Evolutionary conservation across 169 alveolate species (phyloP), one percentile per base, ranked within the genome.

Genomic region (Cyclospora cayetanensis): DNA sequence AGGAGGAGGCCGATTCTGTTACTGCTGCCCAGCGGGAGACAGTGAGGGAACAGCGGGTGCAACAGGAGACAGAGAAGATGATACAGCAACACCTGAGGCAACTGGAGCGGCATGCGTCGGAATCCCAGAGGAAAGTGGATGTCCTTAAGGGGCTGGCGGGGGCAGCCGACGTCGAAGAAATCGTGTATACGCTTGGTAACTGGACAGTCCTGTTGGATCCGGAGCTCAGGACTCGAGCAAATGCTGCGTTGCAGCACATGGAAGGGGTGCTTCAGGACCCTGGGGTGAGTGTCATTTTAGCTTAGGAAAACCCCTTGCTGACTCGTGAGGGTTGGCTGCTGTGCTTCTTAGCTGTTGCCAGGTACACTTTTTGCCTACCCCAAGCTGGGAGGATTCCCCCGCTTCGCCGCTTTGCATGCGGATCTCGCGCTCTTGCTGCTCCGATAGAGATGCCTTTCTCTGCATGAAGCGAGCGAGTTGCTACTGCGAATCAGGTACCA

Each of bases 191-290:
- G 29, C 65, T 89, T 52, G 50, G 86, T 41, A 89, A 89, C 72
- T 89, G 93, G 93, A 89, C 93, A 7, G 25, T 68, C 52, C 74
- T 89, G 34, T 77, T 89, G 42, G 66, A 39, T 1, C 86, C 93
- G 11, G 82, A 74, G 34, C 42, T 89, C 60, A 65, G 84, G 55
- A 7, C 39, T n/a, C 80, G 93, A 2, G 93, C 70, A 25, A 41
- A 53, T 29, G 34, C 80, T 0, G 93, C 93, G 2, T 20, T 27
- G 29, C 72, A 74, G 27, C 83, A 2, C 43, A 74, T 74, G 93
- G 43, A 68, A 46, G 88, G 89, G 68, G 77, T 72, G 34, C 39
- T 89, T 12, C 31, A 76, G 37, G 93, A 89, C 76, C 93, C 93
- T 1, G 93, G 93, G 70, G 93, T 89, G 55, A 35, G 93, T 34